Conservation (phyloP, 2,329 filamentous ascomycete genomes). For the Phialophora macrospora region DNA sequence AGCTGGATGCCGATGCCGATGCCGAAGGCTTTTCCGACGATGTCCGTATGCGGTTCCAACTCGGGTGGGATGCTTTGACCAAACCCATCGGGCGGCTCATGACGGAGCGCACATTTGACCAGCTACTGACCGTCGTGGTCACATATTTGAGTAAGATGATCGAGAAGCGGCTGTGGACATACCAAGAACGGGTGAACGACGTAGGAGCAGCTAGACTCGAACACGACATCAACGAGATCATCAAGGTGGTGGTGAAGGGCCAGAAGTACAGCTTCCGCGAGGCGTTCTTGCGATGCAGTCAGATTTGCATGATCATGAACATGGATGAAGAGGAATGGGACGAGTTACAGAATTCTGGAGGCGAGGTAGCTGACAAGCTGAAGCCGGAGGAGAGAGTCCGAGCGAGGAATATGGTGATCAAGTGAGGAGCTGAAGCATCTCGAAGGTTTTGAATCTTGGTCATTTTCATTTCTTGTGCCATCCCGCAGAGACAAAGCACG, state of each 20-base stretch:
- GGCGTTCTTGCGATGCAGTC: constrained; percentile 73
- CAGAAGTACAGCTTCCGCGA: constrained; percentile 78
- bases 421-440: constrained; percentile 1
- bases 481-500: constrained; percentile 18
- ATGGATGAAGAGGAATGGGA: constrained; percentile 98
- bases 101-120: constrained; percentile 75
- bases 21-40: constrained; percentile 58
- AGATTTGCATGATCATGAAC: constrained; percentile 84
- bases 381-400: constrained; percentile 73
- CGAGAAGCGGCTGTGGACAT: constrained; percentile 85
- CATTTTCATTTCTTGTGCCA: constrained; percentile 25
- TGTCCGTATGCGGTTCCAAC: constrained; percentile 79
- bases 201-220: constrained; percentile 83
- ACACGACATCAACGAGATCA: constrained; percentile 78
- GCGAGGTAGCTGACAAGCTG: constrained; percentile 67
- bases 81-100: constrained; percentile 83
- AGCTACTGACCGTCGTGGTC: constrained; percentile 75
- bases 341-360: constrained; percentile 61
- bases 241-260: constrained; percentile 59
- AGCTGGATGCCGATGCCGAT: constrained; percentile 44
- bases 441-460: constrained; percentile 28
- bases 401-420: constrained; percentile 69
- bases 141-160: constrained; percentile 76
- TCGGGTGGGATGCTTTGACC: constrained; percentile 84
- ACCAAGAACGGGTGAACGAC: constrained; percentile 77